phyloP scores from a whole-genome alignment of 257 asterid species.

The Rhazya stricta region DNA sequence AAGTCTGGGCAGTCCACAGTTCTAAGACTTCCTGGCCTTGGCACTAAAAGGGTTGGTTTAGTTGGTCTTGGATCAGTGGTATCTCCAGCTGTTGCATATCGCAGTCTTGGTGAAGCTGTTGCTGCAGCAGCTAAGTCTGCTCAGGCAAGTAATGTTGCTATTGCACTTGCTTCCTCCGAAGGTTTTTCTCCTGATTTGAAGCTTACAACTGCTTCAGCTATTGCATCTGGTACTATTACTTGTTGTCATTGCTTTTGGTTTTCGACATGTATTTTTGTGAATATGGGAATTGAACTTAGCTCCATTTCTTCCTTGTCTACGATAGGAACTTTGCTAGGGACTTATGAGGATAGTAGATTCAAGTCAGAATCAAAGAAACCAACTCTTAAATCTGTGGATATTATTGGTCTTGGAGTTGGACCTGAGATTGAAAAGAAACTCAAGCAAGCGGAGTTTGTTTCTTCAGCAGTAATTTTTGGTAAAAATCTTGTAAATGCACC shows the following conservation, averaged over 20 bases:
- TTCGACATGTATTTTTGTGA: neutral
- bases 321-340: conserved; percentile 74
- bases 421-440: conserved; percentile 82
- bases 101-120: conserved; percentile 82
- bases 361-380: conserved; percentile 73
- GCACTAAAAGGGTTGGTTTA: conserved; percentile 72
- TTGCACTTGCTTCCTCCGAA: conserved; percentile 74
- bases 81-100: conserved; percentile 53
- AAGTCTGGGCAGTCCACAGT: conserved; percentile 80
- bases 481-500: conserved; percentile 95
- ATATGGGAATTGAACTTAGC: conserved; percentile 4
- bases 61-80: conserved; percentile 71
- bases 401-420: conserved; percentile 90
- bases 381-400: conserved; percentile 64
- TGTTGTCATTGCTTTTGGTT: neutral
- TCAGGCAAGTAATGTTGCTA: conserved; percentile 67
- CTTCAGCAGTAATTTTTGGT: conserved; percentile 75
- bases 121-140: conserved; percentile 86
- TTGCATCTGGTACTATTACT: conserved; percentile 55
- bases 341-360: conserved; percentile 81
- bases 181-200: conserved; percentile 51
- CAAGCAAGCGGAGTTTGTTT: conserved; percentile 68
- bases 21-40: conserved; percentile 72
- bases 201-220: conserved; percentile 72
- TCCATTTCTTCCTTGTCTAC: conserved; percentile 7